phyloP scores from a whole-genome alignment of 805 yeast genomes.

The Deakozyma indianensis region DNA sequence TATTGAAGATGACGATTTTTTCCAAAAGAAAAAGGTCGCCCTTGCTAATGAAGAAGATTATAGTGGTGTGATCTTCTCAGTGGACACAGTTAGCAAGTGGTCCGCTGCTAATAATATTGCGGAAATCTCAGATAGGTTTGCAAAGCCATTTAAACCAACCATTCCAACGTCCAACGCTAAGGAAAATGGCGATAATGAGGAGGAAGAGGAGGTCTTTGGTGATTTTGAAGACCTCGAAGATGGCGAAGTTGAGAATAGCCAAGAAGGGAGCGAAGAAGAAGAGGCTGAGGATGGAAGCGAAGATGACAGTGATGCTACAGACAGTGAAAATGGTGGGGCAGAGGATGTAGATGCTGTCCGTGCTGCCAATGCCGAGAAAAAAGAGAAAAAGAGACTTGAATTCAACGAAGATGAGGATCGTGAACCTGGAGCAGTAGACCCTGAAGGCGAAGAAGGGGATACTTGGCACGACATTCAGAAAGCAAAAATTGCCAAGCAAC shows the following conservation, averaged over 20 bases:
- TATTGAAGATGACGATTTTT: constrained; percentile 23
- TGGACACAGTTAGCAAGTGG: constrained; percentile 10
- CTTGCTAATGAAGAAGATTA: constrained; percentile 6
- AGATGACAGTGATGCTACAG: constrained; percentile 18
- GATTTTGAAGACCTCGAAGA: constrained; percentile 24
- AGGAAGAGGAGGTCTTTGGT: constrained; percentile 18
- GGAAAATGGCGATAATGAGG: constrained; percentile 14
- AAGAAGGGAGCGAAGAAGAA: constrained; percentile 25
- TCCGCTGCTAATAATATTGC: constrained; percentile 16
- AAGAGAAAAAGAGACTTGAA: constrained; percentile 76
- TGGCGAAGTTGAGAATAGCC: constrained; percentile 19
- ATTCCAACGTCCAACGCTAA: constrained; percentile 10
- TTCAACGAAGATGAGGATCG: constrained; percentile 70
- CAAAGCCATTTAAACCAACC: constrained; percentile 17
- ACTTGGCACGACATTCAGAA: constrained; percentile 97
- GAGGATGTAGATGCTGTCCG: constrained; percentile 59
- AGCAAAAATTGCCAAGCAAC: constrained; percentile 91
- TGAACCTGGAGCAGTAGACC: constrained; percentile 64
- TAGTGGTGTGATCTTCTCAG: constrained; percentile 16
- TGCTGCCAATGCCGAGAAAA: constrained; percentile 70
- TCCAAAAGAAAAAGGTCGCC: constrained; percentile 12
- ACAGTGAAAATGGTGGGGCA: constrained; percentile 12
- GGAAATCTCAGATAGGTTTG: constrained; percentile 11
- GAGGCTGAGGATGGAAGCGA: constrained; percentile 17
- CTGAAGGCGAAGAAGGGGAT: constrained; percentile 68